Evolutionary conservation across 768 basidiomycete genomes (phyloP).

Genomic region (Russula brevipes): DNA sequence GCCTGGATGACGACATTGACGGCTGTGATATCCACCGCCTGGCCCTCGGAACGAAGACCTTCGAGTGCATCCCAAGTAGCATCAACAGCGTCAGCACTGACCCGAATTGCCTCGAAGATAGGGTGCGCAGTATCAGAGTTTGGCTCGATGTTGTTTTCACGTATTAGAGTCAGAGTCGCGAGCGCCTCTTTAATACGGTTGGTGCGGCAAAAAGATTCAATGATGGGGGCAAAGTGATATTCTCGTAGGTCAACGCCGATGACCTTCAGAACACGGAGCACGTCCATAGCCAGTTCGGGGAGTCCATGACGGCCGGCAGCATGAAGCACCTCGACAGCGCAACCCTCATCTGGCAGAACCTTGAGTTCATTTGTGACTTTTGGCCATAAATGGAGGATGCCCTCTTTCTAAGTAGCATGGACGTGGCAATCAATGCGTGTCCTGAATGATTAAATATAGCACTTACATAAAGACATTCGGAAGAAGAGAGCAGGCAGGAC

Average conservation of each 20-base stretch:
- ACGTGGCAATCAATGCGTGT: background rate
- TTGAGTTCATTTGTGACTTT: slow-evolving; percentile 47
- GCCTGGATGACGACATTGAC: slow-evolving; percentile 67
- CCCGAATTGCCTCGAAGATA: slow-evolving; percentile 45
- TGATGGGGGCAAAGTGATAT: slow-evolving; percentile 69
- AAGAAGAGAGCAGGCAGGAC: slow-evolving; percentile 58
- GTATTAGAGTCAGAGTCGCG: slow-evolving; percentile 54
- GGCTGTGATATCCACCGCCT: slow-evolving; percentile 50
- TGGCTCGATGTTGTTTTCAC: slow-evolving; percentile 46
- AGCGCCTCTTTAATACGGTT: slow-evolving; percentile 60
- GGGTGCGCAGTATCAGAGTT: slow-evolving; percentile 48
- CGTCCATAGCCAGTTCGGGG: slow-evolving; percentile 62
- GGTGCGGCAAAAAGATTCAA: slow-evolving; percentile 65
- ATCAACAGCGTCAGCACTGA: slow-evolving; percentile 53
- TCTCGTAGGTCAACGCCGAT: slow-evolving; percentile 52
- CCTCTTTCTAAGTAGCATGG: slow-evolving; percentile 51
- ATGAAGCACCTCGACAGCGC: slow-evolving; percentile 62
- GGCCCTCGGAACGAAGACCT: slow-evolving; percentile 49
- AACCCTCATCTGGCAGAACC: slow-evolving; percentile 67
- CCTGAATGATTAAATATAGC: background rate
- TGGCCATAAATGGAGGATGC: slow-evolving; percentile 59
- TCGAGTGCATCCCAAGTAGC: slow-evolving; percentile 59
- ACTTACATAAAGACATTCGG: slow-evolving; percentile 64
- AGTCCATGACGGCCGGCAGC: slow-evolving; percentile 71
- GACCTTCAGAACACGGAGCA: slow-evolving; percentile 49